These are phyloP conservation scores for Podospora tetraspora DNA, from an alignment of 495 filamentous ascomycete species.

Conservation along the genomic window DNA sequence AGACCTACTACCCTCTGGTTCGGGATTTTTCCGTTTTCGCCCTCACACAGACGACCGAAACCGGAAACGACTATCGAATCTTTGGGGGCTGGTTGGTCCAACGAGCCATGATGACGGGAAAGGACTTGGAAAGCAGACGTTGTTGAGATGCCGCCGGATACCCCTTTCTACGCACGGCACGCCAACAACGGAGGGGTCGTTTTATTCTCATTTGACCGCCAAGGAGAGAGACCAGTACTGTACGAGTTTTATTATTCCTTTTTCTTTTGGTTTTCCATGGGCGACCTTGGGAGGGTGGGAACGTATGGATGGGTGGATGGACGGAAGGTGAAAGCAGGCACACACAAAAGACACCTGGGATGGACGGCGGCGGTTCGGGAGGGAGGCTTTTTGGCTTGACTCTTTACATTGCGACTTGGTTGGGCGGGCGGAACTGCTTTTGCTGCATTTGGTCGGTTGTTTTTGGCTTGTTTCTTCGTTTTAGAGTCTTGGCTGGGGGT, in stretches of 20 bases:
- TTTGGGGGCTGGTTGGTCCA: no score
- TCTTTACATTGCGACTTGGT: not conserved
- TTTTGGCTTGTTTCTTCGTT: not conserved
- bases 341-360: not conserved
- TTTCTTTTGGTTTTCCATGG: not conserved
- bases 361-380: not conserved
- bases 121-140: not conserved
- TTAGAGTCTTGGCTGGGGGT: not conserved
- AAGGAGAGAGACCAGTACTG: conserved; percentile 3
- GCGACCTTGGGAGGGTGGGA: not conserved
- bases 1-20: not conserved
- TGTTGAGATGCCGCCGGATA: not conserved
- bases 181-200: not conserved
- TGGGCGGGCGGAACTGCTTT: not conserved
- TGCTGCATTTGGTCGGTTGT: not conserved
- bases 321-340: not conserved
- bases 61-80: no score
- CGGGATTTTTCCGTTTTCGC: no score
- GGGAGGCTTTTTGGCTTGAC: not conserved
- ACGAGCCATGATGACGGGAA: not conserved
- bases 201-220: not conserved
- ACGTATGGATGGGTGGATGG: not conserved
- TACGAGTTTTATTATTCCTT: conserved; percentile 9
- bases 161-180: not conserved
- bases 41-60: no score